Percentiles rank a stretch among this genome's conserved stretches.
These are phyloP conservation scores for Kuraishia molischiana DNA, from an alignment of 805 yeast species.

Conservation along the genomic window DNA sequence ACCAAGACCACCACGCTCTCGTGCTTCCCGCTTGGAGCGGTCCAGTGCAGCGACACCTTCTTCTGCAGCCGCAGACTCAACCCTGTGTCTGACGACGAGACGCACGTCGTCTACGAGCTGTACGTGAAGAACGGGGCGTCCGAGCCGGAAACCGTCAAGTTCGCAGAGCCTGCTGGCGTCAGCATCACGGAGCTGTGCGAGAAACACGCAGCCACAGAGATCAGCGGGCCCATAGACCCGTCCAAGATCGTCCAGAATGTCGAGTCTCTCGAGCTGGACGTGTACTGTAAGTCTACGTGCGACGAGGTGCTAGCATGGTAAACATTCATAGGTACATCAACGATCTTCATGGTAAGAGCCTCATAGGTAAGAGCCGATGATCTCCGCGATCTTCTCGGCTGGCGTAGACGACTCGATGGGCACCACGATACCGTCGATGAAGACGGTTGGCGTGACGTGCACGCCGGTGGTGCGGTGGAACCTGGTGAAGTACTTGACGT, in stretches of 20 bases:
- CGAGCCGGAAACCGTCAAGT: background rate
- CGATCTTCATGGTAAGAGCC: conserved; percentile 44
- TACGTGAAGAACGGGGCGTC: background rate
- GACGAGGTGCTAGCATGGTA: conserved; percentile 51
- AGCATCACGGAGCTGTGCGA: background rate
- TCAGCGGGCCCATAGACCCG: background rate
- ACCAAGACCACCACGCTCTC: background rate
- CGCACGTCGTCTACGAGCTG: conserved; percentile 33
- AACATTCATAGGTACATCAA: too few species aligned
- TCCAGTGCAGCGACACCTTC: background rate
- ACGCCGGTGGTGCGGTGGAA: conserved; percentile 68
- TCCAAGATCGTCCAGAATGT: background rate
- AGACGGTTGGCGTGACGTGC: conserved; percentile 79
- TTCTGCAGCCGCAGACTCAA: conserved; percentile 21
- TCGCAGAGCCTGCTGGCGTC: background rate
- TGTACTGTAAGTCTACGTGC: conserved; percentile 13
- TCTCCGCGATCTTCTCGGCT: conserved; percentile 30
- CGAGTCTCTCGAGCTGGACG: background rate
- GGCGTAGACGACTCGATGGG: conserved; percentile 56
- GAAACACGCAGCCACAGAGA: background rate
- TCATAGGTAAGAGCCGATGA: conserved; percentile 27
- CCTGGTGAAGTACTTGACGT: conserved; percentile 65
- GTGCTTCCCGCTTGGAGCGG: background rate
- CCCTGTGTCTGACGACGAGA: conserved; percentile 48
- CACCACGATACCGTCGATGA: conserved; percentile 57